phyloP scores from a whole-genome alignment of 768 basidiomycete species.

The Lactarius psammicola region DNA sequence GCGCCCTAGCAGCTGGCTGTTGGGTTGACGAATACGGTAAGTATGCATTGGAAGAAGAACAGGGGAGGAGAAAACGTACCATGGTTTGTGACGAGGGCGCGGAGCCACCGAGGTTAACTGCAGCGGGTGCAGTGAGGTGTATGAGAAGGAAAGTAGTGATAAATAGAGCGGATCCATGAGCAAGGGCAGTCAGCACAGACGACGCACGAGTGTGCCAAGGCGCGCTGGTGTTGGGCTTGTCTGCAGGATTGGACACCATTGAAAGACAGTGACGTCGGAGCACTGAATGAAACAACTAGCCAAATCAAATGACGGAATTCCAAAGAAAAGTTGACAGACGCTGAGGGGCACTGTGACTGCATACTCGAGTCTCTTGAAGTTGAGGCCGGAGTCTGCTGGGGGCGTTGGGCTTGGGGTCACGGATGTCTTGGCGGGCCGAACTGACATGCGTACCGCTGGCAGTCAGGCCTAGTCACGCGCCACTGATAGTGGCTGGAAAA shows the following conservation, averaged over 20 bases:
- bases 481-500: no score
- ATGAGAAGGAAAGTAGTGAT: conserved; percentile 73
- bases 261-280: neutral
- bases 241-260: neutral
- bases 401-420: no score
- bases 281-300: conserved; percentile 5
- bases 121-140: conserved; percentile 73
- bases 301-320: no score
- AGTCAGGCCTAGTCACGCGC: no score
- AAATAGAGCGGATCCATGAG: conserved; percentile 73
- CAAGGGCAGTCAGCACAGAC: conserved; percentile 49
- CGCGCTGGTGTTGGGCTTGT: neutral
- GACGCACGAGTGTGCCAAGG: conserved; percentile 18
- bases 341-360: no score
- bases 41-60: neutral
- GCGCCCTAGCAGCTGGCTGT: conserved; percentile 66
- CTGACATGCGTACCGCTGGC: no score
- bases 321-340: neutral
- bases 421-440: no score
- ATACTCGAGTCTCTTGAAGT: neutral
- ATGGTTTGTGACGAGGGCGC: conserved; percentile 66
- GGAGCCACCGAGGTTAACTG: conserved; percentile 68
- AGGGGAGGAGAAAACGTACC: conserved; percentile 45
- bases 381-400: no score
- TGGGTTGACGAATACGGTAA: neutral